Evolutionary conservation across 1,139 yeast genomes (phyloP), one percentile per base, ranked within the genome.

Genomic region (Blastobotrys raffinosifermentans): DNA sequence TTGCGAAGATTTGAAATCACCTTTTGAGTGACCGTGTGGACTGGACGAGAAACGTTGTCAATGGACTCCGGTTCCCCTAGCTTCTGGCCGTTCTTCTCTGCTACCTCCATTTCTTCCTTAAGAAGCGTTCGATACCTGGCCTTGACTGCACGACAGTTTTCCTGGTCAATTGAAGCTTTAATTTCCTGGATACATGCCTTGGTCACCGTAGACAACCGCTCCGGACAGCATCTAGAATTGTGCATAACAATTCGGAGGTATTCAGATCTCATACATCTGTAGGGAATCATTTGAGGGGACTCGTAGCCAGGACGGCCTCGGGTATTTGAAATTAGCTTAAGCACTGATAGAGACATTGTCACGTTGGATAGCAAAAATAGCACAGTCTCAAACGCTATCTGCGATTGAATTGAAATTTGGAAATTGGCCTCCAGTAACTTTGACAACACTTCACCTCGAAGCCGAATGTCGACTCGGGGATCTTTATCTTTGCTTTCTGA

Each of bases 251-350:
- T 37, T 22, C 34, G 39, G 15, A 47, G 31, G 25, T 34, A 43
- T 27, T 40, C 46, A 8, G 47, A 48, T 27, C 51, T 29, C 44
- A 37, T 34, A 21, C 35, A 21, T 13, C 51, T 47, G 29, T 42
- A 45, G 11, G 38, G 37, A 9, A 31, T 30, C 20, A 29, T 19
- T 4, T 31, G 14, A 4, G 31, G 30, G 25, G 29, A 31, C 21
- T 39, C 34, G 23, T 44, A 44, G n/a, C 14, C 44, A 26, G 6
- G 44, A 22, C 30, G 20, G 27, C 20, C 32, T 32, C 30, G 41
- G 22, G n/a, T 20, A 25, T 4, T 29, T 23, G 18, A 42, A 19
- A 21, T 34, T 22, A 13, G 29, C 32, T 8, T 18, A 16, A 18
- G 30, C 25, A 19, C 35, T 21, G 7, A 14, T 10, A 13, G 41